Percentiles rank a stretch among this genome's conserved stretches.
phyloP scores from a whole-genome alignment of 2,329 filamentous ascomycete genomes.

The Fusarium mundagurra region DNA sequence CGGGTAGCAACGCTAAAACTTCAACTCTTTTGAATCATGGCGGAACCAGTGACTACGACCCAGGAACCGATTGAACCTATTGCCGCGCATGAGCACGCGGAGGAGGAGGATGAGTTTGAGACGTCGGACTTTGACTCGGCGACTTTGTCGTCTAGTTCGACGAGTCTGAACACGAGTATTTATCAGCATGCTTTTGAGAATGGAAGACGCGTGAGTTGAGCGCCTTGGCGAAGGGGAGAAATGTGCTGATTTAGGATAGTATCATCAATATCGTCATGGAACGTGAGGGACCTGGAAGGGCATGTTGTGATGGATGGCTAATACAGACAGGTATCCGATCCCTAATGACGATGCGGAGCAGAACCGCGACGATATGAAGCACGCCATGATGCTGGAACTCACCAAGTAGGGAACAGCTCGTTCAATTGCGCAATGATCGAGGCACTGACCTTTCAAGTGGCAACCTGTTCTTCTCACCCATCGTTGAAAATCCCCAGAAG shows the following conservation, averaged over 20 bases:
- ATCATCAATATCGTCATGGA: slow-evolving; percentile 40
- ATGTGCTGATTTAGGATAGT: slow-evolving; percentile 6
- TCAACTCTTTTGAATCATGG: neutral
- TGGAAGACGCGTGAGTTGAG: slow-evolving; percentile 31
- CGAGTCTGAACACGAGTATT: slow-evolving; percentile 36
- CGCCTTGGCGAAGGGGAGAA: accelerated
- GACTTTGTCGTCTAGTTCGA: slow-evolving; percentile 25
- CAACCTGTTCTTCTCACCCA: slow-evolving; percentile 33
- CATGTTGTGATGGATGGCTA: neutral
- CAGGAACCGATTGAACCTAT: slow-evolving; percentile 22
- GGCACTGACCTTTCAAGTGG: slow-evolving; percentile 16
- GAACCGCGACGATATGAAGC: slow-evolving; percentile 43
- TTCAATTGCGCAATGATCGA: accelerated
- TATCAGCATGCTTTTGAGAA: slow-evolving; percentile 40
- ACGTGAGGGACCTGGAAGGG: neutral
- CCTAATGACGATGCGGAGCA: slow-evolving; percentile 43
- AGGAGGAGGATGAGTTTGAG: slow-evolving; percentile 33
- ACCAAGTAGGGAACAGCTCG: slow-evolving; percentile 17
- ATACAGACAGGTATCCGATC: slow-evolving; percentile 40
- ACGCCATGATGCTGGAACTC: slow-evolving; percentile 46
- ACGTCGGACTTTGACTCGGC: slow-evolving; percentile 33
- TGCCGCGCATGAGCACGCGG: neutral
- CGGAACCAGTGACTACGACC: neutral
- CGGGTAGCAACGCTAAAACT: neutral
- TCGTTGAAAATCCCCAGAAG: slow-evolving; percentile 25